phyloP scores from a whole-genome alignment of 306 rosid species.

The Glycine latifolia region DNA sequence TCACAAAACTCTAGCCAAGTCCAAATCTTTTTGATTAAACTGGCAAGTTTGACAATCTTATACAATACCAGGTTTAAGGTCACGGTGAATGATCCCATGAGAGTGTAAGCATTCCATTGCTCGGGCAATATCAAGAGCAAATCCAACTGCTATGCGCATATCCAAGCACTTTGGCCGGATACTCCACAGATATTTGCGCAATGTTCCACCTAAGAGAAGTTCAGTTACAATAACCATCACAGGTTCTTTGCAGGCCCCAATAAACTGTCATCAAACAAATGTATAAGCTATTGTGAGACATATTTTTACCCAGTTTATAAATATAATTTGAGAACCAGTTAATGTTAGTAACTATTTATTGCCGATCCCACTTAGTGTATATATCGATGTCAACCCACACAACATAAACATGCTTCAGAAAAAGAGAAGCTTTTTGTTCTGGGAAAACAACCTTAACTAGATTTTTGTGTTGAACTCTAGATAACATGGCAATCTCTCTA shows the following conservation, averaged over 20 bases:
- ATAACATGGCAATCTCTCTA: conserved; percentile 87
- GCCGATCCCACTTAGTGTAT: background rate
- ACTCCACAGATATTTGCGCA: conserved; percentile 81
- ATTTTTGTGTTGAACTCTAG: conserved; percentile 92
- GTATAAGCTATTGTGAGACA: conserved; percentile 42
- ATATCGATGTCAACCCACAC: background rate
- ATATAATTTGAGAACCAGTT: background rate
- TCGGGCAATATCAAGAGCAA: conserved; percentile 88
- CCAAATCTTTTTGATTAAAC: conserved; percentile 8
- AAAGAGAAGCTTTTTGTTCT: background rate
- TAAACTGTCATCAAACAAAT: conserved; percentile 66
- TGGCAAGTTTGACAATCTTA: conserved; percentile 3
- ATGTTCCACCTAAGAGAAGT: conserved; percentile 86
- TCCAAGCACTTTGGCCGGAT: conserved; percentile 84
- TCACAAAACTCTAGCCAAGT: background rate
- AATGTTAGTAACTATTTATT: background rate
- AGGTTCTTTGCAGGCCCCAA: conserved; percentile 98
- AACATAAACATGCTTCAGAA: background rate
- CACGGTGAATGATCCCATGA: conserved; percentile 95
- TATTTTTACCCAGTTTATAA: background rate
- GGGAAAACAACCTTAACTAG: conserved; percentile 75
- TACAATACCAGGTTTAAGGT: conserved; percentile 87
- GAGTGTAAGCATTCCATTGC: conserved; percentile 93
- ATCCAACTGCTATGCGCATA: conserved; percentile 69
- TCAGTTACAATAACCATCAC: conserved; percentile 96